Evolutionary conservation across 306 rosid genomes (phyloP).

Genomic region (Begonia fuchsioides): DNA sequence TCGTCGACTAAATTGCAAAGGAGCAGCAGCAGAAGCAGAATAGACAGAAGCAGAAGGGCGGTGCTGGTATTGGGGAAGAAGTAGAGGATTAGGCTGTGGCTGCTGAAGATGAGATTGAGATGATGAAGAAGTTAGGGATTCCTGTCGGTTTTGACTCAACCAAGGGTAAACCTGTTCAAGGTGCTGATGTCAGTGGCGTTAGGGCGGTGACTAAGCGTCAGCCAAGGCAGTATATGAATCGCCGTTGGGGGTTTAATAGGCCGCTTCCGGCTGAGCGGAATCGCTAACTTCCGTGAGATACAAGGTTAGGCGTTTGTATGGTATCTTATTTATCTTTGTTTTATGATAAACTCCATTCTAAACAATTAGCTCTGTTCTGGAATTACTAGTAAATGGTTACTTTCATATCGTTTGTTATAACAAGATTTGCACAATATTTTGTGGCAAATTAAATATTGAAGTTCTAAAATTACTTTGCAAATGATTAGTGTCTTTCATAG

Average conservation of each 20-base stretch:
- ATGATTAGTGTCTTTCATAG: too few relatives aligned
- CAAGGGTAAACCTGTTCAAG: slow-evolving; percentile 76
- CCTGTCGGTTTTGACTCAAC: slow-evolving; percentile 80
- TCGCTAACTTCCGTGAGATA: slow-evolving; percentile 27
- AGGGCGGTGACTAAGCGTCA: slow-evolving; percentile 76
- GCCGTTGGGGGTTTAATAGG: slow-evolving; percentile 95
- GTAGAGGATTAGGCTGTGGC: slow-evolving; percentile 17
- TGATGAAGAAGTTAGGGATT: slow-evolving; percentile 92
- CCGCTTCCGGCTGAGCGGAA: slow-evolving; percentile 91
- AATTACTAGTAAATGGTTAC: too few relatives aligned
- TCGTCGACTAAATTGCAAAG: slow-evolving; percentile 63
- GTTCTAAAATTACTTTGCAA: too few relatives aligned
- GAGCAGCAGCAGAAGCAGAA: slow-evolving; percentile 33
- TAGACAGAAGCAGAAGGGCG: slow-evolving; percentile 28
- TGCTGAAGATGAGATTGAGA: slow-evolving; percentile 72
- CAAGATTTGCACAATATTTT: too few relatives aligned
- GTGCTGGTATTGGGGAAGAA: slow-evolving; percentile 8
- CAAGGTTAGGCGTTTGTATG: not conserved
- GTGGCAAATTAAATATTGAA: too few relatives aligned
- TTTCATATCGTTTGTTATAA: too few relatives aligned
- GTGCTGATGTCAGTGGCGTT: slow-evolving; percentile 83
- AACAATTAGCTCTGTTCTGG: too few relatives aligned
- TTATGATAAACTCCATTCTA: too few relatives aligned
- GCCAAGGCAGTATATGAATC: slow-evolving; percentile 95
- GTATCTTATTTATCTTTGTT: not conserved